A percentile compares a stretch with the other conserved stretches of the same genome.
These are phyloP conservation scores for Yamadazyma sp. DNA, from an alignment of 805 yeast species.

Conservation along the genomic window DNA sequence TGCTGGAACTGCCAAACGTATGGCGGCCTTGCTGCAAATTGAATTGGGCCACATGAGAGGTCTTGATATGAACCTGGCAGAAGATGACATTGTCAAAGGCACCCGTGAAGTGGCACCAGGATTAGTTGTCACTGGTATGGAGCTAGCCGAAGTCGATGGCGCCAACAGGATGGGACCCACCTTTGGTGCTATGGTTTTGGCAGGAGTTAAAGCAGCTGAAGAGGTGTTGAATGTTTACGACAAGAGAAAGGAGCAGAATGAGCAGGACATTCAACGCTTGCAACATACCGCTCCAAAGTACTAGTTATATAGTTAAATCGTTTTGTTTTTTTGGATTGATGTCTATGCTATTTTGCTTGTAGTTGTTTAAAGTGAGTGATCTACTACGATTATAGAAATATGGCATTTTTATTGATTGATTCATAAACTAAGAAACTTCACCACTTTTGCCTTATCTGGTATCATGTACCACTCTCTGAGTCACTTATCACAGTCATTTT, in stretches of 20 bases:
- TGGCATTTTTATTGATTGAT: no score
- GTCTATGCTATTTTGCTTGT: neutral
- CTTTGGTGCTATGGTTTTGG: constrained; percentile 76
- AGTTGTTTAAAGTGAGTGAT: no score
- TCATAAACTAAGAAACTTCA: no score
- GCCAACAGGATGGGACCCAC: constrained; percentile 84
- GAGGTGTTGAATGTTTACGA: constrained; percentile 39
- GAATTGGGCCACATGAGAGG: constrained; percentile 70
- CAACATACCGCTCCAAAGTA: constrained; percentile 9
- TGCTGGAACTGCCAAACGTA: constrained; percentile 73
- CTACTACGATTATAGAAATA: no score
- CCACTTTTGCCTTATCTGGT: no score
- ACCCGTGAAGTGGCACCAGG: constrained; percentile 68
- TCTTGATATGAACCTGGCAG: constrained; percentile 75
- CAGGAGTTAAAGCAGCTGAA: constrained; percentile 80
- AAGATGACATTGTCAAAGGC: constrained; percentile 69
- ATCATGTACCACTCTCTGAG: no score
- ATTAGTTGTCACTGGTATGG: constrained; percentile 74
- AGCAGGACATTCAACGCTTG: constrained; percentile 12
- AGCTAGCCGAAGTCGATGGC: constrained; percentile 73
- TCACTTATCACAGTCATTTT: no score
- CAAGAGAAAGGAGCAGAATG: constrained; percentile 13
- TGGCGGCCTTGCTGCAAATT: constrained; percentile 30
- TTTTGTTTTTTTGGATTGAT: no score
- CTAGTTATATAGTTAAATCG: no score